phyloP scores from a whole-genome alignment of 2,329 filamentous ascomycete genomes.

The Drechslera avenae region DNA sequence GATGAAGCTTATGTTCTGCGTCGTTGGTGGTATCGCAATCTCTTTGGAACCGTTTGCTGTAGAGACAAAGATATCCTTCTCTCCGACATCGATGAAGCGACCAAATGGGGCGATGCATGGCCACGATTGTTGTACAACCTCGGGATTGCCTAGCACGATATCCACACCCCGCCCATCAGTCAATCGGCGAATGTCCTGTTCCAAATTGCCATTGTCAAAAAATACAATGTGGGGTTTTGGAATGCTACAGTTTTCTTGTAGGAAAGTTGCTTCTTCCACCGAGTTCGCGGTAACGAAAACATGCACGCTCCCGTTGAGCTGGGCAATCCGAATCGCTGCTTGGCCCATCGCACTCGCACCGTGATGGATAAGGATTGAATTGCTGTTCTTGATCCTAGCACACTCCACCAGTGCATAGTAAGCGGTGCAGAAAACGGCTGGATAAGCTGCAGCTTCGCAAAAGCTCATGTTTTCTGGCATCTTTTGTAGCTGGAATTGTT shows the following conservation, averaged over 20 bases:
- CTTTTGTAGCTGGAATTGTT: slow-evolving; percentile 14
- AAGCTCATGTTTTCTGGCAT: slow-evolving; percentile 14
- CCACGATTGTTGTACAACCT: slow-evolving; percentile 25
- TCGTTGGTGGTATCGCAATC: background rate
- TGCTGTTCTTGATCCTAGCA: background rate
- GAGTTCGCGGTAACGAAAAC: slow-evolving; percentile 19
- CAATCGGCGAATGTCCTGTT: slow-evolving; percentile 9
- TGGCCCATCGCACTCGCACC: slow-evolving; percentile 4
- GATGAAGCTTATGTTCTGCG: slow-evolving; percentile 6
- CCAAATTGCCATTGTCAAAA: background rate
- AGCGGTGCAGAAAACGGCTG: slow-evolving; percentile 8
- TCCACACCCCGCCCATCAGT: slow-evolving; percentile 40
- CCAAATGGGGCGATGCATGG: slow-evolving; percentile 39
- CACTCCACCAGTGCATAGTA: slow-evolving; percentile 2
- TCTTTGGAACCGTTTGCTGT: slow-evolving; percentile 7
- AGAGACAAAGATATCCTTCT: slow-evolving; percentile 7
- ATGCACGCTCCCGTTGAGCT: background rate
- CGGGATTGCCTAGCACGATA: slow-evolving; percentile 41
- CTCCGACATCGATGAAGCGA: slow-evolving; percentile 32
- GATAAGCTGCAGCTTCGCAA: slow-evolving; percentile 20
- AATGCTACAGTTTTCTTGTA: slow-evolving; percentile 17
- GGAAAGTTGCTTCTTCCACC: slow-evolving; percentile 9
- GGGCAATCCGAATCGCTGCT: slow-evolving; percentile 2
- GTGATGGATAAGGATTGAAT: slow-evolving; percentile 5
- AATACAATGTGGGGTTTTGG: slow-evolving; percentile 32